Conservation (phyloP, 2,329 filamentous ascomycete genomes). For the Drechslerella stenobrocha region DNA sequence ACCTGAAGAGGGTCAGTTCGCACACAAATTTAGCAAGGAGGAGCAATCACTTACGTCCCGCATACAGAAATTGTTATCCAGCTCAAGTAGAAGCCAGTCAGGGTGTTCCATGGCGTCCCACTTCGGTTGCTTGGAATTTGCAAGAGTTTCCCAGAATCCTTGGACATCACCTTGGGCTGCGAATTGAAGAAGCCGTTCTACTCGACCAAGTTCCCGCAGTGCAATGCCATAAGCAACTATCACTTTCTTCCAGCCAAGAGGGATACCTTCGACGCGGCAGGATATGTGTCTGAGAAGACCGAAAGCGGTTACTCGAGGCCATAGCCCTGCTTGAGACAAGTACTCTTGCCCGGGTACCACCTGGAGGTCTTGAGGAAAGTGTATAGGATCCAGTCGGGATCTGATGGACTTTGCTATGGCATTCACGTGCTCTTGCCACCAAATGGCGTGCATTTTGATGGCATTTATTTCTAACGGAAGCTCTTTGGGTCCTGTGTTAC, state of each 20-base stretch:
- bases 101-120: slow-evolving; percentile 63
- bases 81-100: slow-evolving; percentile 69
- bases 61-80: slow-evolving; percentile 67
- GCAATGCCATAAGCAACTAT: slow-evolving; percentile 57
- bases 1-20: slow-evolving; percentile 53
- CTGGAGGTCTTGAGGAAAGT: slow-evolving; percentile 4
- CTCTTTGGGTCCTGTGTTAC: slow-evolving; percentile 12
- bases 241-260: slow-evolving; percentile 54
- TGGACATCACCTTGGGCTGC: slow-evolving; percentile 54
- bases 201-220: slow-evolving; percentile 57
- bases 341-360: slow-evolving; percentile 8
- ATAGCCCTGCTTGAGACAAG: slow-evolving; percentile 44
- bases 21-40: not conserved
- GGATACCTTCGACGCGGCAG: slow-evolving; percentile 47
- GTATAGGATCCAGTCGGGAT: slow-evolving; percentile 19
- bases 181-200: slow-evolving; percentile 56
- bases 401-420: slow-evolving; percentile 11
- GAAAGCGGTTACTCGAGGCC: slow-evolving; percentile 37
- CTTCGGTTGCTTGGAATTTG: slow-evolving; percentile 59
- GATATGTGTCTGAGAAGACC: slow-evolving; percentile 14
- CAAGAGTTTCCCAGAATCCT: slow-evolving; percentile 45
- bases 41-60: slow-evolving; percentile 55
- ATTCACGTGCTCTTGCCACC: slow-evolving; percentile 13
- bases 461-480: slow-evolving; percentile 6
- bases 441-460: slow-evolving; percentile 8